A percentile compares a stretch with the other conserved stretches of the same genome.
These are phyloP conservation scores for Colletotrichum godetiae DNA, from an alignment of 2,329 filamentous ascomycete species.

Conservation along the genomic window DNA sequence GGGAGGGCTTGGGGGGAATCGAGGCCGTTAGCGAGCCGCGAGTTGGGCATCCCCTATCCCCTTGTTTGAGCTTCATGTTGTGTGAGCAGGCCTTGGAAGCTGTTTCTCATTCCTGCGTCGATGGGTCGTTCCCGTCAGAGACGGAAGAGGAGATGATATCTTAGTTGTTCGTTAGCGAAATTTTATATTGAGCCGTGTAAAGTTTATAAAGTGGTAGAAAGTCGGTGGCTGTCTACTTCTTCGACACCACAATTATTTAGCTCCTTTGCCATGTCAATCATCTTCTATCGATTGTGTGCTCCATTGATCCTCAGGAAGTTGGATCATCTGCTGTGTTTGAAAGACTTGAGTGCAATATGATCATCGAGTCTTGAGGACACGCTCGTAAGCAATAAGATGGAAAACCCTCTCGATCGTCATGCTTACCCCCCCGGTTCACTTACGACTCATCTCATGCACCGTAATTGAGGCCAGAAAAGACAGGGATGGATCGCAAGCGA, in stretches of 20 bases:
- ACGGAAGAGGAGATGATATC: background rate
- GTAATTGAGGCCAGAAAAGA: background rate
- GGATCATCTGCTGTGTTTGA: no score
- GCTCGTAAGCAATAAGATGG: background rate
- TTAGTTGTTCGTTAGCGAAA: constrained; percentile 15
- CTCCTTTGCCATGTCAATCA: background rate
- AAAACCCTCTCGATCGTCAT: rapidly evolving
- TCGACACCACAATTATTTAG: background rate
- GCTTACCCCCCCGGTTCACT: background rate
- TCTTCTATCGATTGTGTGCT: no score
- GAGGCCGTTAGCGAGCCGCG: background rate
- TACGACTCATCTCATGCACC: background rate
- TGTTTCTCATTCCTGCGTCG: background rate
- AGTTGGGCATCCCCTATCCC: background rate
- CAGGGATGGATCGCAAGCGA: background rate
- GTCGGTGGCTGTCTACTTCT: background rate
- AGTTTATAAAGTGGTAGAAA: background rate
- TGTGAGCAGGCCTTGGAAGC: background rate
- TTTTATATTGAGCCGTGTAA: background rate
- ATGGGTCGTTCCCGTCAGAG: background rate
- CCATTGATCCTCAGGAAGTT: no score
- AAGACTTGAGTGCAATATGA: no score
- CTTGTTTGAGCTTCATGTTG: background rate
- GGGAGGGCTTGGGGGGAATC: background rate
- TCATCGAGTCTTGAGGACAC: no score